Conservation (phyloP, 352 stramenopile species). For the Globisporangium acanthophoron region DNA sequence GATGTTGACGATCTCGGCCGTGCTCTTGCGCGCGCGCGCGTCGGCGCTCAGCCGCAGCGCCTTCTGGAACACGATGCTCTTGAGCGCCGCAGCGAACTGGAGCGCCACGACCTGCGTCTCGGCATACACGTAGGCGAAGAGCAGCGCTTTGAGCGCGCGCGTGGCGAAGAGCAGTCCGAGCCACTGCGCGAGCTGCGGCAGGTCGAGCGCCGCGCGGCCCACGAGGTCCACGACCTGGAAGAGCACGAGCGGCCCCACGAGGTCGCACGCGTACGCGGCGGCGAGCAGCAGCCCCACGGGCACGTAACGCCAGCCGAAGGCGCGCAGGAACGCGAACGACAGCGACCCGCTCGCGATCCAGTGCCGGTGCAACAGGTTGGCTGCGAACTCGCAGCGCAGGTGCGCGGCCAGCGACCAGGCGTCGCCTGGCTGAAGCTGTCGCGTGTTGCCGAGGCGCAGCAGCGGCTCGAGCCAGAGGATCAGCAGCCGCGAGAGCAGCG, state of each 20-base stretch:
- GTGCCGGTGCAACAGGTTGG: constrained; percentile 43
- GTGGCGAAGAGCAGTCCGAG: constrained; percentile 52
- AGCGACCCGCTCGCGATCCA: constrained; percentile 60
- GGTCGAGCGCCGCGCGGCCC: constrained; percentile 20
- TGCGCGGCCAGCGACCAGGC: constrained; percentile 48
- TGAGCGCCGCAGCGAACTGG: constrained; percentile 55
- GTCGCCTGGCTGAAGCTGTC: constrained; percentile 30
- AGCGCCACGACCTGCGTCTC: constrained; percentile 63
- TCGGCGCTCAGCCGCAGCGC: constrained; percentile 38
- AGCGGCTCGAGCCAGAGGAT: constrained; percentile 45
- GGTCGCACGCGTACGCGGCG: constrained; percentile 39
- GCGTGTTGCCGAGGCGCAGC: constrained; percentile 28
- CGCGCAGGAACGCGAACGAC: constrained; percentile 38
- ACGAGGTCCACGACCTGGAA: constrained; percentile 52
- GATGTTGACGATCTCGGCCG: constrained; percentile 41
- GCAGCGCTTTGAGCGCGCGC: constrained; percentile 52
- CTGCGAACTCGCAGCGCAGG: constrained; percentile 35
- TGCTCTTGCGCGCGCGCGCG: constrained; percentile 26
- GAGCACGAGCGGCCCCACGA: constrained; percentile 60
- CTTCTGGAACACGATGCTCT: constrained; percentile 76
- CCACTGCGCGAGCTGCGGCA: constrained; percentile 45
- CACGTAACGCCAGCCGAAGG: constrained; percentile 42
- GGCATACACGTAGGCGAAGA: constrained; percentile 53
- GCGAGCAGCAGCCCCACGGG: constrained; percentile 38
- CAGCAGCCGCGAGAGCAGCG: constrained; percentile 31